phyloP scores from a whole-genome alignment of 805 yeast genomes.

The Phaffomyces antillensis region DNA sequence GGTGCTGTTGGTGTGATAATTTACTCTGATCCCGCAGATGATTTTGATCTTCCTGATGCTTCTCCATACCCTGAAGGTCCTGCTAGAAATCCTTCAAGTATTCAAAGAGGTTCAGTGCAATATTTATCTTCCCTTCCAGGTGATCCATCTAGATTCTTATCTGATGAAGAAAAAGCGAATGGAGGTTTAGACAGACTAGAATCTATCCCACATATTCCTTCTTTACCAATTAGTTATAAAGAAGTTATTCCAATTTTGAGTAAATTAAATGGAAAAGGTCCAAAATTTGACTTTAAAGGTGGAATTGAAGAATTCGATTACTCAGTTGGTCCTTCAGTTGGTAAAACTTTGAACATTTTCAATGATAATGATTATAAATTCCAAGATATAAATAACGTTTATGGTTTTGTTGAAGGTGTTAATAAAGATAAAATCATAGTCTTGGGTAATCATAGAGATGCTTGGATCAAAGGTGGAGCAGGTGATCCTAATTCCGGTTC shows the following conservation, averaged over 20 bases:
- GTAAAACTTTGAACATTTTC: constrained; percentile 43
- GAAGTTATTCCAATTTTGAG: constrained; percentile 59
- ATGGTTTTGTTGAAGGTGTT: constrained; percentile 53
- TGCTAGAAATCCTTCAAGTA: constrained; percentile 68
- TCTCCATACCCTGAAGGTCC: constrained; percentile 68
- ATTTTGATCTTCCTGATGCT: constrained; percentile 48
- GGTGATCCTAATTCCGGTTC: constrained; percentile 76
- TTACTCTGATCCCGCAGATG: constrained; percentile 67
- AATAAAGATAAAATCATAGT: constrained; percentile 48
- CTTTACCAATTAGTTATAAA: constrained; percentile 57
- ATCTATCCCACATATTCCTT: constrained; percentile 59
- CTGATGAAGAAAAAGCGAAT: constrained; percentile 51
- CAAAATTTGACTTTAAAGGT: constrained; percentile 42
- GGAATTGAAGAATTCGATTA: constrained; percentile 38
- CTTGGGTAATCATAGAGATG: constrained; percentile 73
- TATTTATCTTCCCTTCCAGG: constrained; percentile 60
- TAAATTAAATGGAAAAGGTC: constrained; percentile 53
- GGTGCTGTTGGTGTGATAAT: constrained; percentile 64
- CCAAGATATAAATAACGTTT: constrained; percentile 55
- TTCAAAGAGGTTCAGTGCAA: constrained; percentile 72
- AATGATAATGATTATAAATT: constrained; percentile 57
- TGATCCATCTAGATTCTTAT: constrained; percentile 52
- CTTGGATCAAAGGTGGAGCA: constrained; percentile 77
- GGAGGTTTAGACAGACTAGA: constrained; percentile 41
- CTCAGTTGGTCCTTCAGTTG: constrained; percentile 42